A percentile compares a stretch with the other conserved stretches of the same genome.
Conservation (phyloP, 2,329 filamentous ascomycete species). For the Apiospora arundinis region DNA sequence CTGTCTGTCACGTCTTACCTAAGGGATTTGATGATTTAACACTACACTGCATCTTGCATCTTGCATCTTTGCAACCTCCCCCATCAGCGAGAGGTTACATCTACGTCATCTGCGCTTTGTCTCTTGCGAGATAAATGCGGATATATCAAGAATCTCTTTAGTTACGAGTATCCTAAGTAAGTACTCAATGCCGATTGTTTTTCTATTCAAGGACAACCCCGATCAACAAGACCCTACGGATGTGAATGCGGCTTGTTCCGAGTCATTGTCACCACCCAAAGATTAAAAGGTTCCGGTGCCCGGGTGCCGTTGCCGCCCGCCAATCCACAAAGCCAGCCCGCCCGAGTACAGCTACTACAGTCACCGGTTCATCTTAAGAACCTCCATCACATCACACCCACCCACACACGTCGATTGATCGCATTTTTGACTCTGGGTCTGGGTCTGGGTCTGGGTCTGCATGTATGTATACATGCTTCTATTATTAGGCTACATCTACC, state of each 20-base stretch:
- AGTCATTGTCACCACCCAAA: neutral
- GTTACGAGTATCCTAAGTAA: too few relatives aligned
- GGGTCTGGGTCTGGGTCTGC: neutral
- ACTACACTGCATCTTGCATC: neutral
- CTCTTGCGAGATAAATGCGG: neutral
- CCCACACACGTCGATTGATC: neutral
- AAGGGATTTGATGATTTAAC: neutral
- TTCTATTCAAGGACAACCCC: neutral
- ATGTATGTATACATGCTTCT: neutral
- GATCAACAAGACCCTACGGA: neutral
- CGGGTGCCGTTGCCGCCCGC: slow-evolving; percentile 6
- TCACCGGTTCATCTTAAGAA: neutral
- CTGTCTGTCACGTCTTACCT: neutral
- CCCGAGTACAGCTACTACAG: neutral
- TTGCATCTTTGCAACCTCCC: neutral
- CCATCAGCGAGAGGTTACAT: neutral
- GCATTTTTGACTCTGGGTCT: neutral
- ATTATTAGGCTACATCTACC: neutral
- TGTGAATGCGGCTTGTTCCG: neutral
- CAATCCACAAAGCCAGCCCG: neutral
- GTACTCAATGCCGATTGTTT: neutral
- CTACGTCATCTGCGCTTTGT: neutral
- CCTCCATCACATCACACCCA: neutral
- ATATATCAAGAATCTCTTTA: neutral
- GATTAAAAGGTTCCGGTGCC: neutral